Base-by-base conservation (phyloP, 2,329 filamentous ascomycete genomes). In the Neocucurbitaria cava region DNA sequence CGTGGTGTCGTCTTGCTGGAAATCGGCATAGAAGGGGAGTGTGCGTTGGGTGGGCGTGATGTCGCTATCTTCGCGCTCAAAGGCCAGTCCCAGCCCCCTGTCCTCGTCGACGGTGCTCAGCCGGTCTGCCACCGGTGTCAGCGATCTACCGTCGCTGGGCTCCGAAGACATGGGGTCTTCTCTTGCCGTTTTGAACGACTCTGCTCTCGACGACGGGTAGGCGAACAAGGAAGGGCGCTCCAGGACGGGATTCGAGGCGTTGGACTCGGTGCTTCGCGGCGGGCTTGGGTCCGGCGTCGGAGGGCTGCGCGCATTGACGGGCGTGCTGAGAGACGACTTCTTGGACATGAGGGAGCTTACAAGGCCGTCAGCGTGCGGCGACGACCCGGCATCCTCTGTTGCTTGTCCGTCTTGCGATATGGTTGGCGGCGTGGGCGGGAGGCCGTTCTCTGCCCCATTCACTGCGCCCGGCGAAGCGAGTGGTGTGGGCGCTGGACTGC, bases 371-470 rank as follows among this genome's bases (percentile, higher is more conserved):
- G 75, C 74, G 60, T 77, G 74, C n/a, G 68, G 63, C 23, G 65
- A 66, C 20, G 64, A 61, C 40, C 68, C 70, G 21, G 67, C 62
- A 26, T 59, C 50, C 9, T 59, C 47, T n/a, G 62, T 38, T 3
- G 68, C 56, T 11, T 59, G 49, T 17, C 70, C 62, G 52, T 74
- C 69, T n/a, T 71, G 70, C 24, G 69, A 71, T 48, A 70, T 72
- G 6, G 76, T 78, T 11, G 79, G 79, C 26, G 79, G 79, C 10
- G 79, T 81, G 10, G 78, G 78, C 35, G 79, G 79, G 17, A 81
- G 71, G 33, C 74, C 76, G 43, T 64, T 71, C 50, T 75, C 70
- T 54, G 73, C 59, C 26, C 64, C 61, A 46, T 56, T 64, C 43
- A 68, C 40, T 18, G 64, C 39, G 44, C 52, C 59, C 1, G 72